Conservation (phyloP, 1,139 yeast species). For the Suhomyces wounanorum region DNA sequence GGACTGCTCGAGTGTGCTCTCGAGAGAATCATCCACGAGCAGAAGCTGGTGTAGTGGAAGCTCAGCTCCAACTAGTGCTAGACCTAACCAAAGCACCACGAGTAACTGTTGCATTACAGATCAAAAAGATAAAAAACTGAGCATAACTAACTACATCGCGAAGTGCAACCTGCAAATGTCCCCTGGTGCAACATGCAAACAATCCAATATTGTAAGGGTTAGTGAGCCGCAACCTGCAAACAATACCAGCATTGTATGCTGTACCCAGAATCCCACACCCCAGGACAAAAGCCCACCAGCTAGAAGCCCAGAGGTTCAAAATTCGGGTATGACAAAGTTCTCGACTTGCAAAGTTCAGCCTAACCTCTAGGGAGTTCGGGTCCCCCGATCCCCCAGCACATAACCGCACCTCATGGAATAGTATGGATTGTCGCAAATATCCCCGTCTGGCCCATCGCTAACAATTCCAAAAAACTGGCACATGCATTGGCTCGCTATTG, state of each 20-base stretch:
- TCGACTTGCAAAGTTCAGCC: no score
- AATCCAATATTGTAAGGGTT: not conserved
- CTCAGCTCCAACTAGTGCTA: not conserved
- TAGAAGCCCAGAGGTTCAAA: no score
- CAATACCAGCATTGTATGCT: not conserved
- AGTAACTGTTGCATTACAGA: slow-evolving; percentile 1
- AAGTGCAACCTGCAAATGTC: not conserved
- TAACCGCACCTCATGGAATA: not conserved
- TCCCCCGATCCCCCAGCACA: not conserved
- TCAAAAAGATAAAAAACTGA: slow-evolving; percentile 7
- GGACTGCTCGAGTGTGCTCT: slow-evolving; percentile 22
- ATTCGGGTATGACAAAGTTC: no score
- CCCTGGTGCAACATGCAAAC: not conserved
- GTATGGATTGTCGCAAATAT: no score
- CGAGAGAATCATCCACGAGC: slow-evolving; percentile 22
- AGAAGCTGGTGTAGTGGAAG: slow-evolving; percentile 14
- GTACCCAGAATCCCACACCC: not conserved
- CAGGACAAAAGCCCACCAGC: no score
- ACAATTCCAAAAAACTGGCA: no score
- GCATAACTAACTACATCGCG: not conserved
- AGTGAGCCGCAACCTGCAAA: not conserved
- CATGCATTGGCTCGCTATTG: no score
- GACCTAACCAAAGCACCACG: not conserved
- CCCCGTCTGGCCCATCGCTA: not conserved
- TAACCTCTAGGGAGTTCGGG: no score